Conservation (phyloP, 495 filamentous ascomycete species). For the Halenospora varia region DNA sequence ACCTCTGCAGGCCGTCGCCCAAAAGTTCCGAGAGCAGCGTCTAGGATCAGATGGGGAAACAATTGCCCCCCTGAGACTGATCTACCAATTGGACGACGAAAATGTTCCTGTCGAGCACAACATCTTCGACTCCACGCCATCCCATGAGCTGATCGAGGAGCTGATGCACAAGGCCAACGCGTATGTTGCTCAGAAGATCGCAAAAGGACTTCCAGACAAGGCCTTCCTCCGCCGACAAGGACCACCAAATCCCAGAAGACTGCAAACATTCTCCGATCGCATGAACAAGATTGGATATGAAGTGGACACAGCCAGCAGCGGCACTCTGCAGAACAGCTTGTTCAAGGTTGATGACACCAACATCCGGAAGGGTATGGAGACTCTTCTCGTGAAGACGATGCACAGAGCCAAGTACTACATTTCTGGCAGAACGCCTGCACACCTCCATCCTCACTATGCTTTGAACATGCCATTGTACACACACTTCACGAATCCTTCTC, state of each 20-base stretch:
- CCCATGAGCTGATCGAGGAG: slow-evolving; percentile 94
- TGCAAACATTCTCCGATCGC: slow-evolving; percentile 85
- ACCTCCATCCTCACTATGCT: slow-evolving; percentile 80
- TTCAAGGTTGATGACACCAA: slow-evolving; percentile 86
- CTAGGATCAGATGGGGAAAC: slow-evolving; percentile 72
- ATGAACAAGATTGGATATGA: slow-evolving; percentile 89
- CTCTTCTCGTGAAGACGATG: slow-evolving; percentile 88
- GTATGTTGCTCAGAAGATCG: slow-evolving; percentile 82
- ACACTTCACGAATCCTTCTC: slow-evolving; percentile 93
- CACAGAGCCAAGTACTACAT: slow-evolving; percentile 94
- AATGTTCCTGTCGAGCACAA: slow-evolving; percentile 95
- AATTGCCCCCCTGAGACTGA: slow-evolving; percentile 78
- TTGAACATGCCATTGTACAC: slow-evolving; percentile 93
- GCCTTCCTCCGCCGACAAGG: slow-evolving; percentile 86
- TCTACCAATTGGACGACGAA: slow-evolving; percentile 96
- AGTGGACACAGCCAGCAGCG: slow-evolving; percentile 85
- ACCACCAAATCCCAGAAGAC: slow-evolving; percentile 77
- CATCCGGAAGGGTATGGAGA: slow-evolving; percentile 96
- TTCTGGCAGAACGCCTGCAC: slow-evolving; percentile 64
- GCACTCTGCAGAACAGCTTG: slow-evolving; percentile 84
- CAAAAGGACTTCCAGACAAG: slow-evolving; percentile 78
- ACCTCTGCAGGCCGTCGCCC: slow-evolving; percentile 52
- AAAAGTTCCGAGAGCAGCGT: slow-evolving; percentile 83
- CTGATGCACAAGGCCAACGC: slow-evolving; percentile 85
- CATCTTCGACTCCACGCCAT: slow-evolving; percentile 85